Base-by-base conservation (phyloP, 2,329 filamentous ascomycete species). In the Diaporthe vaccinii region DNA sequence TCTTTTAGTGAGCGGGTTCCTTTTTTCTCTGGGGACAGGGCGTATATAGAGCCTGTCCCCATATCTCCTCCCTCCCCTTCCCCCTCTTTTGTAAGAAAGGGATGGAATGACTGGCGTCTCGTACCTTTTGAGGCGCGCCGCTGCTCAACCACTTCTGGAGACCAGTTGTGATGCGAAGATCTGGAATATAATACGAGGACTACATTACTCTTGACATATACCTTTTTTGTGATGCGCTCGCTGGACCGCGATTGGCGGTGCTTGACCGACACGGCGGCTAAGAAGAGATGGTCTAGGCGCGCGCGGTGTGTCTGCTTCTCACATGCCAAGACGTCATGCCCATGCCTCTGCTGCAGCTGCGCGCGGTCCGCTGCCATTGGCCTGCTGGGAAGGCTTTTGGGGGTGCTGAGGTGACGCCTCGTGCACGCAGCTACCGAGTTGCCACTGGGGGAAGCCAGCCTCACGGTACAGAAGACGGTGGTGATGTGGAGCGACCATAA, bases 101-200 rank as follows among this genome's bases (percentile, higher is more conserved):
- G 59, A 20, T 28, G 59, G 39, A 7, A 31, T 46, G 39, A 8
- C 59, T 46, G 20, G 36, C n/a, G 58, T 28, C 58, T 39, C 28
- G 3, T 25, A 15, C 58, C 14, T n/a, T 17, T 67, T 39, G 65
- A 39, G 31, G 46, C 31, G 61, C 31, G 46, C 2, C 22, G 31
- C 65, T 68, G 34, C 65, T 53, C 31, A 17, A 41, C 22, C 46
- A 36, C 28, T 25, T 36, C 17, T 10, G 46, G 3, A 28, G 65
- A 53, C 31, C 22, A 53, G 14, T 36, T 25, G 62, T 17, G 46
- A 53, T 53, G 31, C 20, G 44, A 53, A 34, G 8, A 12, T n/a
- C 4, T 68, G 62, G 62, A 53, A 68, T 49, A 39, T 10, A 68
- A 68, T 68, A 53, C 46, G 46, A 68, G 22, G 34, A 36, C 31